Evolutionary conservation across 495 filamentous ascomycete species (phyloP), one percentile per base, ranked within the genome.

Genomic region (Trichocladium uniseriatum): DNA sequence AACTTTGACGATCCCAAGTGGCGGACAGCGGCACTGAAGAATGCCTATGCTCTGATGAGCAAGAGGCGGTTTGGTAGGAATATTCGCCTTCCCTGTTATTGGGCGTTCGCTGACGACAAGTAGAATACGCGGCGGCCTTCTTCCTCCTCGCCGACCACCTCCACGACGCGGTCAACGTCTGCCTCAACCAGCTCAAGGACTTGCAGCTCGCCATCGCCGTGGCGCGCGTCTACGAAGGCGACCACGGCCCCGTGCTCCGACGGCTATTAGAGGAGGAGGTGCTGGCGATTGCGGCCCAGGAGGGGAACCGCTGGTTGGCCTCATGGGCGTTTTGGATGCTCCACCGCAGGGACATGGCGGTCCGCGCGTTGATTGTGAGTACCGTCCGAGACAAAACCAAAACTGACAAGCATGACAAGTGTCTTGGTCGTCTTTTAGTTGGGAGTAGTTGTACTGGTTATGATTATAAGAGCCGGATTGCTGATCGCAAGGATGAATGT

Each of bases 301-400:
- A 89, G 48, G 88, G 87, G 1, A 91, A 97, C 62, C 77, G 91
- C 45, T 99, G 94, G 94, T 79, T 94, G 40, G 88, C 89, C 2
- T 88, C 85, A 1, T 99, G 94, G 94, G 87, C 88, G 4, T 95
- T 91, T 64, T 94, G 89, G 86, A 89, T 94, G 82, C 74, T 99
- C 15, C 80, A 81, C 34, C 72, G 82, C 45, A 76, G 80, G 35
- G 89, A 94, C 58, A 85, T 88, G 75, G 88, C 91, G 13, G 88
- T 97, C 5, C 77, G 86, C 15, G 82, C 84, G n/a, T 66, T 97
- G 3, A 81, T 96, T 43, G 75, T 79, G 61, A 66, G 68, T 63
- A 27, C 14, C 22, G 11, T 15, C 14, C 42, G n/a, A 32, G 28
- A 27, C 8, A 8, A n/a, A n/a, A n/a, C n/a, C n/a, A n/a, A n/a